phyloP scores from a whole-genome alignment of 129 eudicot genomes.

The Helichrysum umbraculigerum region DNA sequence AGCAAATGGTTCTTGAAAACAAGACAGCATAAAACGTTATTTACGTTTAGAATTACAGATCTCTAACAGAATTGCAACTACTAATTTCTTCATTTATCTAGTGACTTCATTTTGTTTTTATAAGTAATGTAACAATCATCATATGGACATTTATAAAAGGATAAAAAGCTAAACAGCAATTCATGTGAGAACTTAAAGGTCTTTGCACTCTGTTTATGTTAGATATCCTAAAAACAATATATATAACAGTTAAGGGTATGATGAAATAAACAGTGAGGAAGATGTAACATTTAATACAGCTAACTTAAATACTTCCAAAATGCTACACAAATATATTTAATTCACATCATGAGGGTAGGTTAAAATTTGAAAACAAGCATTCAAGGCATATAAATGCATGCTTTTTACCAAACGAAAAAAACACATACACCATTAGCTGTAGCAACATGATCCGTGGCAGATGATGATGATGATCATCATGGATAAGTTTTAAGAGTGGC shows the following conservation, averaged over 20 bases:
- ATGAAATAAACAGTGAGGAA: conserved; percentile 19
- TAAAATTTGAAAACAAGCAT: conserved; percentile 18
- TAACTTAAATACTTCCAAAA: conserved; percentile 4
- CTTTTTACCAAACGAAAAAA: conserved; percentile 6
- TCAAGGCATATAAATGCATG: conserved; percentile 31
- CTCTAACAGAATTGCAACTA: background rate
- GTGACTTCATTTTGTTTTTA: background rate
- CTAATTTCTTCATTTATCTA: background rate
- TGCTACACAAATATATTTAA: conserved; percentile 15
- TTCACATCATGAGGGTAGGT: conserved; percentile 31
- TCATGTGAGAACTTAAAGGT: background rate
- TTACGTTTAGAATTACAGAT: background rate
- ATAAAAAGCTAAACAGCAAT: too few relatives aligned
- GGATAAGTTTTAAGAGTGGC: conserved; percentile 68
- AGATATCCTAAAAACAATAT: background rate
- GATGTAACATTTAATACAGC: conserved; percentile 30
- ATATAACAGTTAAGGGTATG: background rate
- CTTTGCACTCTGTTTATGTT: background rate
- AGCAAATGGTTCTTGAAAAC: background rate
- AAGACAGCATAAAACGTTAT: background rate
- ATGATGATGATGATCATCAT: conserved; percentile 16
- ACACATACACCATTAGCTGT: background rate
- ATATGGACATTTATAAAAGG: background rate
- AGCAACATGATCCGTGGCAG: background rate
- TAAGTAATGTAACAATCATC: background rate